Conservation (phyloP, 768 basidiomycete genomes). For the Boletus fagicola region DNA sequence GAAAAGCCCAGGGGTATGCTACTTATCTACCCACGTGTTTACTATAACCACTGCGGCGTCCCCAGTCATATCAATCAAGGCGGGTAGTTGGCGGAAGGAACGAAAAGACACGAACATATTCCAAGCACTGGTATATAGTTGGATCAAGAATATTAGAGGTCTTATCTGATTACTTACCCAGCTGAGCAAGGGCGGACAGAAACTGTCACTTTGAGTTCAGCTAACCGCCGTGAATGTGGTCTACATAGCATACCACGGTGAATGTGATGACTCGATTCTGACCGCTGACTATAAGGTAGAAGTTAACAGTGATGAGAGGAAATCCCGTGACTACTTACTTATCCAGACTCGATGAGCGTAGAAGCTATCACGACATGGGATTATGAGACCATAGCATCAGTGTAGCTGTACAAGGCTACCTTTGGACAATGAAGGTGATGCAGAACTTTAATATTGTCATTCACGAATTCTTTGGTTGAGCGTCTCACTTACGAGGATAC, state of each 20-base stretch:
- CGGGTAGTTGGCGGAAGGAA: not conserved
- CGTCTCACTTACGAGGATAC: not conserved
- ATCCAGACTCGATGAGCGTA: not conserved
- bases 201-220: constrained; percentile 4
- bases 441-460: not conserved
- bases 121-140: not conserved
- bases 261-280: not conserved
- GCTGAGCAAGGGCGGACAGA: constrained; percentile 8
- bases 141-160: not conserved
- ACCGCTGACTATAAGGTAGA: not conserved
- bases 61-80: not conserved
- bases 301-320: not conserved
- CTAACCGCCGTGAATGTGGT: not conserved
- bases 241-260: not conserved
- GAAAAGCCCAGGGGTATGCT: not conserved
- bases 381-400: not conserved
- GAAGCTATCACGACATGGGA: not conserved
- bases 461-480: not conserved
- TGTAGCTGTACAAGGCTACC: not conserved
- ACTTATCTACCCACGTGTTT: not conserved
- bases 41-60: not conserved
- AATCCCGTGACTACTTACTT: not conserved
- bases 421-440: not conserved
- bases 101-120: not conserved
- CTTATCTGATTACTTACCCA: constrained; percentile 8